Conservation (phyloP, 805 yeast genomes). For the Metschnikowia bowlesiae region DNA sequence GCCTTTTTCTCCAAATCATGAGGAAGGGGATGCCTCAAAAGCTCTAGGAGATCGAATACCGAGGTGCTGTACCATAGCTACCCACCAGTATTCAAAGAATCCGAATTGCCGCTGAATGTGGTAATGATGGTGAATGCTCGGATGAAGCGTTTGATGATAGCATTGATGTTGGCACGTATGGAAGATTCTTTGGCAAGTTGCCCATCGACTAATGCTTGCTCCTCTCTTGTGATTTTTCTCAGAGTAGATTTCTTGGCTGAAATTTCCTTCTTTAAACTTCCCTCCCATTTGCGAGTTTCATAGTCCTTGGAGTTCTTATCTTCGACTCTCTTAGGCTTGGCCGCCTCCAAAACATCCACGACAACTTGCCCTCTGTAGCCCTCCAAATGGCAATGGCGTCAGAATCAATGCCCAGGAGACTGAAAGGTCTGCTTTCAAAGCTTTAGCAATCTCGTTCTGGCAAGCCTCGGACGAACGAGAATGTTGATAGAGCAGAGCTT, state of each 20-base stretch:
- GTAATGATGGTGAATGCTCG: constrained; percentile 53
- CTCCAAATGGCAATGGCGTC: constrained; percentile 61
- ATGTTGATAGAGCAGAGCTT: constrained; percentile 28
- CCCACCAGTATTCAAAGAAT: constrained; percentile 6
- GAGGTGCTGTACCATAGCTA: constrained; percentile 69
- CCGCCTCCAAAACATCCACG: constrained; percentile 51
- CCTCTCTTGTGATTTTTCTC: constrained; percentile 73
- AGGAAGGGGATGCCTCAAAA: constrained; percentile 35
- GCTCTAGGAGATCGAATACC: constrained; percentile 42
- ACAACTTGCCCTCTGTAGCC: constrained; percentile 66
- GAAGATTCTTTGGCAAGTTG: constrained; percentile 60
- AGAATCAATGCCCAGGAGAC: constrained; percentile 40
- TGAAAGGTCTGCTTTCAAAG: constrained; percentile 43
- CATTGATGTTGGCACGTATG: constrained; percentile 47
- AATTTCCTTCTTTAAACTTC: constrained; percentile 68
- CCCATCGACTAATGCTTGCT: constrained; percentile 55
- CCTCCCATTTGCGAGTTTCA: constrained; percentile 88
- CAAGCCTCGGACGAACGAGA: constrained; percentile 56
- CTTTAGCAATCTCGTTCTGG: constrained; percentile 46
- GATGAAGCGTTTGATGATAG: constrained; percentile 31
- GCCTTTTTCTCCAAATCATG: constrained; percentile 40
- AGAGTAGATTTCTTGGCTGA: constrained; percentile 51
- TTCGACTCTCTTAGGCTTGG: constrained; percentile 39
- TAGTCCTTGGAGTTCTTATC: constrained; percentile 79
- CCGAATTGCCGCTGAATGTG: constrained; percentile 44